phyloP scores from a whole-genome alignment of 495 filamentous ascomycete genomes.

The Talaromyces nanjingensis region DNA sequence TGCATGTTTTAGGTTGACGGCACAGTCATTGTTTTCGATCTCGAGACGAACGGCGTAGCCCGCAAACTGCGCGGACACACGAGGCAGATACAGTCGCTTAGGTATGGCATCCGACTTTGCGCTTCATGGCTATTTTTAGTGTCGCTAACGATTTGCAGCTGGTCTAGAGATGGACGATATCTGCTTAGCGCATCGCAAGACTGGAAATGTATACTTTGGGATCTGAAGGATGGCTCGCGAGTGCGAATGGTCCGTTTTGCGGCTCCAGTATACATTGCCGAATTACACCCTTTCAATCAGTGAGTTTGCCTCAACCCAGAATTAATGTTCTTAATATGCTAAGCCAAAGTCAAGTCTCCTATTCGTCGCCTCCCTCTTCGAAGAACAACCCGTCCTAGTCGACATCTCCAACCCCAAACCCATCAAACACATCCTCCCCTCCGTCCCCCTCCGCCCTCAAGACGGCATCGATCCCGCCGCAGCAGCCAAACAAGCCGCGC shows the following conservation, averaged over 20 bases:
- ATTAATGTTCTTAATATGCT: too few relatives aligned
- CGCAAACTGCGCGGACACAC: conserved; percentile 90
- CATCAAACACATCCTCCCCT: conserved; percentile 69
- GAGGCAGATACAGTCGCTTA: conserved; percentile 78
- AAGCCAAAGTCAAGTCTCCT: conserved; percentile 45
- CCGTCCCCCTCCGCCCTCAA: conserved; percentile 63
- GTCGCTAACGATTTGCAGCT: conserved; percentile 44
- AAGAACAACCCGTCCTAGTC: conserved; percentile 83
- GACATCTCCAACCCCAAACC: conserved; percentile 62
- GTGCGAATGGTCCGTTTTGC: conserved; percentile 74
- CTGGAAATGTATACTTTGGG: conserved; percentile 94
- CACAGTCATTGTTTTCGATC: conserved; percentile 89
- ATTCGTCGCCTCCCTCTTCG: conserved; percentile 85
- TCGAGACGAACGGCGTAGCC: conserved; percentile 93
- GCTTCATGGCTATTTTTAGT: not conserved
- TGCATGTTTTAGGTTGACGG: conserved; percentile 59
- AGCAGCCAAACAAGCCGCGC: conserved; percentile 77
- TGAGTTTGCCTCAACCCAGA: conserved; percentile 34
- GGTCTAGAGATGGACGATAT: conserved; percentile 87
- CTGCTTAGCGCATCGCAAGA: conserved; percentile 92
- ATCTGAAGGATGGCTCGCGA: conserved; percentile 66
- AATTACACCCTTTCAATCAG: conserved; percentile 89
- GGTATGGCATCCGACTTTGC: conserved; percentile 23
- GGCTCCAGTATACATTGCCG: conserved; percentile 89
- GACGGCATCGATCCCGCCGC: conserved; percentile 55